Conservation (phyloP, 2,329 filamentous ascomycete species). For the Xylaria hypoxylon region DNA sequence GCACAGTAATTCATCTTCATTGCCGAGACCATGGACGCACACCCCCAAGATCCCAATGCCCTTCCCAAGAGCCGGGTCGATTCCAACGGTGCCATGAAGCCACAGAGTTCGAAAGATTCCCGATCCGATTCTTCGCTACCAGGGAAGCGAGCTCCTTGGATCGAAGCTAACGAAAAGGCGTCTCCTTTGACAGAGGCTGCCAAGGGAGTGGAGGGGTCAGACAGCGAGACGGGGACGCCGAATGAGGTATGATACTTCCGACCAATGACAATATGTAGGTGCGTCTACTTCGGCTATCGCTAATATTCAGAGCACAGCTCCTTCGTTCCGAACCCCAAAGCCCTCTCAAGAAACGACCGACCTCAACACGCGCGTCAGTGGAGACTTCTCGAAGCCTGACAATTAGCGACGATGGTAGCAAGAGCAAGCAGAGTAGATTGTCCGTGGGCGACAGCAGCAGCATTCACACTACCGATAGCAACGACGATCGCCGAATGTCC, state of each 20-base stretch:
- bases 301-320: slow-evolving; percentile 15
- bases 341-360: slow-evolving; percentile 16
- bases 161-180: neutral
- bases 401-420: slow-evolving; percentile 3
- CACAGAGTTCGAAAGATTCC: neutral
- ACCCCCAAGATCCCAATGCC: slow-evolving; percentile 8
- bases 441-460: slow-evolving; percentile 17
- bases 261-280: slow-evolving; percentile 5
- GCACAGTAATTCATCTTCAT: neutral
- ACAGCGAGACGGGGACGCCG: slow-evolving; percentile 1
- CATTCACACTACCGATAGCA: slow-evolving; percentile 17
- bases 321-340: slow-evolving; percentile 11
- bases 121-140: neutral
- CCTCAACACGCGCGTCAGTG: slow-evolving; percentile 18
- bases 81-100: neutral
- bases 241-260: slow-evolving; percentile 28
- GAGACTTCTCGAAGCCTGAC: slow-evolving; percentile 19
- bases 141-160: neutral
- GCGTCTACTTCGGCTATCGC: neutral
- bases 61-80: neutral
- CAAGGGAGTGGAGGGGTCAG: slow-evolving; percentile 5
- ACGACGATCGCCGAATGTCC: slow-evolving; percentile 27
- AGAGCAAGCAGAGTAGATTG: slow-evolving; percentile 12
- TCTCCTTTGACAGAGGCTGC: neutral
- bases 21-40: slow-evolving; percentile 16